phyloP scores from a whole-genome alignment of 768 basidiomycete species.

The Calocybe indica region DNA sequence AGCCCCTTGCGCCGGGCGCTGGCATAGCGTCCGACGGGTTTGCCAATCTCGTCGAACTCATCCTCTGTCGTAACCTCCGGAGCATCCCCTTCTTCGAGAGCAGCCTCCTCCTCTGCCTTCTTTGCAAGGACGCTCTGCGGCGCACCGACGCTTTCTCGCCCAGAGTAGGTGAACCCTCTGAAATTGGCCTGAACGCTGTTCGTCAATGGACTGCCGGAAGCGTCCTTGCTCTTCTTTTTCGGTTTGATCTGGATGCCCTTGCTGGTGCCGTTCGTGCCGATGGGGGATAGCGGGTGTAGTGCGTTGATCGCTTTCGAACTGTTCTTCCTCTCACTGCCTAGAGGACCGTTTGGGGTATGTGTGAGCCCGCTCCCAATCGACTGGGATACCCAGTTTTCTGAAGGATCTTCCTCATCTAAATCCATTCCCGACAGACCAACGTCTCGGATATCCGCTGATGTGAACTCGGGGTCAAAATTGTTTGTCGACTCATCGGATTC shows the following conservation, averaged over 20 bases:
- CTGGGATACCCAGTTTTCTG: conserved; percentile 61
- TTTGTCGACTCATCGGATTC: conserved; percentile 98
- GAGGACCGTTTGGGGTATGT: conserved; percentile 73
- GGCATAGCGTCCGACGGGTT: conserved; percentile 68
- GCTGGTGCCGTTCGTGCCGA: conserved; percentile 10
- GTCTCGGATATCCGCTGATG: conserved; percentile 80
- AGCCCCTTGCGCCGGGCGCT: conserved; percentile 43
- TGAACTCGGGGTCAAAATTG: conserved; percentile 99
- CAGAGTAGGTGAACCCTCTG: conserved; percentile 86
- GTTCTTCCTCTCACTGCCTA: conserved; percentile 50
- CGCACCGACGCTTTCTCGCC: conserved; percentile 58
- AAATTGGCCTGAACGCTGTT: conserved; percentile 96
- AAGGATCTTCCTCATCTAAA: conserved; percentile 60
- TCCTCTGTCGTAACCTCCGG: conserved; percentile 61
- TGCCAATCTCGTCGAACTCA: conserved; percentile 62
- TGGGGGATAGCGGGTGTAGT: conserved; percentile 10
- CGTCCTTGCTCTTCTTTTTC: conserved; percentile 39
- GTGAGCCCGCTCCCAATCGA: conserved; percentile 31
- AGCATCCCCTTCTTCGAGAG: conserved; percentile 46
- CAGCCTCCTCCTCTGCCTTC: conserved; percentile 50
- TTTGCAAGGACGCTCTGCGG: conserved; percentile 32
- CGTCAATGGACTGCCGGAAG: conserved; percentile 67
- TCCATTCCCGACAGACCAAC: conserved; percentile 52
- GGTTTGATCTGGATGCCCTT: conserved; percentile 51
- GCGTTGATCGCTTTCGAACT: background rate